Evolutionary conservation across 2,329 filamentous ascomycete species (phyloP), one percentile per base, ranked within the genome.

Genomic region (Helotiales sp.): DNA sequence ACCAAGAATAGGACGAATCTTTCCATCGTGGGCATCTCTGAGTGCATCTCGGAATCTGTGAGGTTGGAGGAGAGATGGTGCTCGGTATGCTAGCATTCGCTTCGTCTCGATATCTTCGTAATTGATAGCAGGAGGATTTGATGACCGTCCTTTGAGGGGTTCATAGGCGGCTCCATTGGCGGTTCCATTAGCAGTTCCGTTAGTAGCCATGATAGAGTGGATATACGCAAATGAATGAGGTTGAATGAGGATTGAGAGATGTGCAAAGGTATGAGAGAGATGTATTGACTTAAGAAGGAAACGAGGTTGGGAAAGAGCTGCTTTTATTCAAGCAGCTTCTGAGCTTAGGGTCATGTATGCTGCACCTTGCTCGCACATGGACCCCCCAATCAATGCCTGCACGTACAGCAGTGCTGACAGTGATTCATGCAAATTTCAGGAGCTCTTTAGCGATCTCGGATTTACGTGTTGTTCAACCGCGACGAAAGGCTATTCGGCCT

Each of bases 61-160:
- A 30, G 77, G 78, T 60, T 80, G 77, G 67, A 78, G 71, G 40
- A 81, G 71, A 13, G 75, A 78, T 1, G 76, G 74, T 5, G 73
- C 75, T 38, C 72, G 69, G 59, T 79, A 79, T 38, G 71, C 72
- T 34, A 63, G 63, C 76, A 79, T 78, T 58, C 74, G 74, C 29
- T 61, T 22, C 13, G 57, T 58, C 10, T 58, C 53, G 31, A 61
- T 49, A 25, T 55, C 46, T 15, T 44, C 57, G 15, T 44, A 44
- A 24, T 44, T 44, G 40, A 44, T 44, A 5, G 31, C 31, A 12
- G 31, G 31, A 34, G n/a, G n/a, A 3, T 15, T 12, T 3, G 40
- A 12, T n/a, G n/a, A n/a, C n/a, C n/a, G n/a, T n/a, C n/a, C n/a
- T n/a, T n/a, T n/a, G n/a, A n/a, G n/a, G n/a, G n/a, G n/a, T n/a